Conservation (phyloP, 768 basidiomycete species). For the Leucogyrophana mollusca region DNA sequence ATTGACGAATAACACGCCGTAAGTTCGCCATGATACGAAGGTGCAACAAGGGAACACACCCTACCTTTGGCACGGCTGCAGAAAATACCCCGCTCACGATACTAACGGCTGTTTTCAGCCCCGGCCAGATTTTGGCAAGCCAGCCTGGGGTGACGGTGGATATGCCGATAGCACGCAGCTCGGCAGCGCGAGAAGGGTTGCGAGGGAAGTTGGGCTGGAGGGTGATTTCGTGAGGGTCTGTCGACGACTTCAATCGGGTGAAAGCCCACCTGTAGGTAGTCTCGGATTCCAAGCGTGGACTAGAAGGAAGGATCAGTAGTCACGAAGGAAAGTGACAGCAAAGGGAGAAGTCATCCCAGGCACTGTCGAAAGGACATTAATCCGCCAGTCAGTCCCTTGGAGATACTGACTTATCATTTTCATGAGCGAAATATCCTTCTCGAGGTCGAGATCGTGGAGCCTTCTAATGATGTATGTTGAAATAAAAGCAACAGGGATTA, state of each 20-base stretch:
- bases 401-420: constrained; percentile 4
- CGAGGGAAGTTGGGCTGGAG: not conserved
- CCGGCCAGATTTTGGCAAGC: constrained; percentile 13
- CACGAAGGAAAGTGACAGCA: constrained; percentile 17
- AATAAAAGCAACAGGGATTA: constrained; percentile 10
- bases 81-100: constrained; percentile 17
- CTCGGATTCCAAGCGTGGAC: constrained; percentile 10
- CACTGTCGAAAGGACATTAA: not conserved
- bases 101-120: constrained; percentile 12
- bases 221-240: no score
- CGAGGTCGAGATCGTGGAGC: constrained; percentile 12
- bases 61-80: constrained; percentile 13
- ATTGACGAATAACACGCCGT: not conserved
- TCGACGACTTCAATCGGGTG: no score
- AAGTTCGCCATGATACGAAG: not conserved
- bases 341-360: constrained; percentile 13
- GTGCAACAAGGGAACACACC: not conserved
- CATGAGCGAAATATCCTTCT: constrained; percentile 12
- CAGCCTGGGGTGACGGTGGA: constrained; percentile 12
- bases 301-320: constrained; percentile 11
- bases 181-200: constrained; percentile 10
- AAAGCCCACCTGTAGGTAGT: constrained; percentile 14
- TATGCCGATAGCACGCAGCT: constrained; percentile 15
- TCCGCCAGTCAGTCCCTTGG: not conserved
- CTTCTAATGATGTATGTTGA: constrained; percentile 17